Evolutionary conservation across 1,284 basidiomycete genomes (phyloP).

Genomic region (Schizophyllum amplum): DNA sequence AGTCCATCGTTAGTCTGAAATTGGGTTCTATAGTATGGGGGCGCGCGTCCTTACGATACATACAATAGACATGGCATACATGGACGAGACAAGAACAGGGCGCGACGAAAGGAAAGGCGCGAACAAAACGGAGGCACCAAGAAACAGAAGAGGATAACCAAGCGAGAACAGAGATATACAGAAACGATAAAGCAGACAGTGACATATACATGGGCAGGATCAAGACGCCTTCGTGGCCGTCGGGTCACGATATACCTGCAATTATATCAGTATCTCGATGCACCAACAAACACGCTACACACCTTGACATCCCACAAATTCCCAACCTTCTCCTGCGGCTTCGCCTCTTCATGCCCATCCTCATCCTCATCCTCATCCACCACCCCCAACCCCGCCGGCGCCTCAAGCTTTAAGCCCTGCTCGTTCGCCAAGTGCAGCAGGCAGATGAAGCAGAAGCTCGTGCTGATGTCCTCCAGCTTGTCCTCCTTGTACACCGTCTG

Average conservation of each 20-base stretch:
- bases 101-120: neutral
- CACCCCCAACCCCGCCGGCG: conserved; percentile 17
- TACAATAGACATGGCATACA: too few relatives aligned
- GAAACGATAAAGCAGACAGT: neutral
- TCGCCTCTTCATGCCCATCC: conserved; percentile 16
- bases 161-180: neutral
- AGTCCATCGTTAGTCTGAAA: too few relatives aligned
- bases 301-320: conserved; percentile 76
- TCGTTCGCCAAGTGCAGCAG: conserved; percentile 93
- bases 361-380: conserved; percentile 22
- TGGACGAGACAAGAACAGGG: neutral
- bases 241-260: conserved; percentile 67
- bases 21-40: too few relatives aligned
- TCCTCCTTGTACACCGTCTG: conserved; percentile 81
- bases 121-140: neutral
- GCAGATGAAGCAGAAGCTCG: conserved; percentile 99
- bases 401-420: conserved; percentile 79
- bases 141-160: neutral
- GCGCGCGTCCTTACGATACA: too few relatives aligned
- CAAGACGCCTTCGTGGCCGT: conserved; percentile 17
- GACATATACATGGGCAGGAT: neutral
- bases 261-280: conserved; percentile 4
- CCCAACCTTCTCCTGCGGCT: conserved; percentile 44
- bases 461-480: conserved; percentile 97
- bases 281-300: conserved; percentile 11